phyloP scores from a whole-genome alignment of 371 early-diverging fungal genomes.

The Circinella umbellata region DNA sequence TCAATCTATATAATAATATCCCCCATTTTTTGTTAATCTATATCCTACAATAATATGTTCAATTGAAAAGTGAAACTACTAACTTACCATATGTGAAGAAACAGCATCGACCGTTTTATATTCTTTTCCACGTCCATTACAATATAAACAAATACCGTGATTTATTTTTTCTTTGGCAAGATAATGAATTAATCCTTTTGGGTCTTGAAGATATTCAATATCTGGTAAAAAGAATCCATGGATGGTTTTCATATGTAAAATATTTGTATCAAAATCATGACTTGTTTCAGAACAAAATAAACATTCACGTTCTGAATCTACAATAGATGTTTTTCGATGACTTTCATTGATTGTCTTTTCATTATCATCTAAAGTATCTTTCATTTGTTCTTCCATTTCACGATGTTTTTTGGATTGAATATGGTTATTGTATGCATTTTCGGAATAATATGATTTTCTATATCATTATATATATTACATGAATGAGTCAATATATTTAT shows the following conservation, averaged over 20 bases:
- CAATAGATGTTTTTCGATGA: background rate
- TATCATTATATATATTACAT: too few species aligned
- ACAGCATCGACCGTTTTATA: constrained; percentile 88
- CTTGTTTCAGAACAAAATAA: constrained; percentile 74
- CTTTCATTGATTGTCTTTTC: background rate
- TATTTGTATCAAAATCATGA: constrained; percentile 72
- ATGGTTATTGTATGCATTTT: constrained; percentile 92
- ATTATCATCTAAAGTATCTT: background rate
- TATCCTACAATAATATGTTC: too few species aligned
- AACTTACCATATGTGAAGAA: constrained; percentile 90
- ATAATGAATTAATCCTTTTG: constrained; percentile 86
- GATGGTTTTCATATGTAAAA: constrained; percentile 87
- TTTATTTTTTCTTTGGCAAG: constrained; percentile 92
- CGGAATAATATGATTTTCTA: constrained; percentile 74
- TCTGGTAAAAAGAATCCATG: constrained; percentile 98
- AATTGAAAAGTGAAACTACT: too few species aligned
- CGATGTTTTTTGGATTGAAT: constrained; percentile 88
- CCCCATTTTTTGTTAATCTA: too few species aligned
- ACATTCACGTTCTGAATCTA: constrained; percentile 17
- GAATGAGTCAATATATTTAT: too few species aligned
- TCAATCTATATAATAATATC: constrained; percentile 56
- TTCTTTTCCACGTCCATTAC: constrained; percentile 90
- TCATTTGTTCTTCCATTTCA: constrained; percentile 21
- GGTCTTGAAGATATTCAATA: constrained; percentile 87
- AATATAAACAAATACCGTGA: constrained; percentile 91